These are phyloP conservation scores for Ganoderma multipileum DNA, from an alignment of 1,284 basidiomycete genomes.

Conservation along the genomic window DNA sequence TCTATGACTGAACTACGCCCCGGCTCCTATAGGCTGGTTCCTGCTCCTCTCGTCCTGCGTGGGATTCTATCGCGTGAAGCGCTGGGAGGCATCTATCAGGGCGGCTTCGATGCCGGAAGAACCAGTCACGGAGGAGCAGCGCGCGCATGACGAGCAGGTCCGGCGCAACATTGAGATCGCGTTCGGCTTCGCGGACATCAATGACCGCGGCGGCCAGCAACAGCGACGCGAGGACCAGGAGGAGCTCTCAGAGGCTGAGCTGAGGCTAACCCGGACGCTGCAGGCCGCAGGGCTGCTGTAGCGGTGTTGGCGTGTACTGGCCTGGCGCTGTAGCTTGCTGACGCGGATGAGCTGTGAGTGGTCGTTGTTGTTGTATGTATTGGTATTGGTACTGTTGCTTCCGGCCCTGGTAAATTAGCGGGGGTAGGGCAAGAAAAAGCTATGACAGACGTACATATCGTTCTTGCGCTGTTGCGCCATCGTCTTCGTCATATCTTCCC, in stretches of 20 bases:
- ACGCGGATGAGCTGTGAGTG: not conserved
- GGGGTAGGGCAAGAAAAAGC: not conserved
- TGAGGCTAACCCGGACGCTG: slow-evolving; percentile 56
- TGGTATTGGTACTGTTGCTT: not conserved
- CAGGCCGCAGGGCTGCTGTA: slow-evolving; percentile 59
- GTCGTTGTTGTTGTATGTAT: not conserved
- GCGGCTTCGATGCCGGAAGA: slow-evolving; percentile 44
- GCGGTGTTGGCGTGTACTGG: not conserved
- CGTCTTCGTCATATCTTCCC: not conserved
- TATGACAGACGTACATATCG: not conserved
- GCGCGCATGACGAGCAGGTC: slow-evolving; percentile 53
- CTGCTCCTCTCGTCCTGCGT: slow-evolving; percentile 81
- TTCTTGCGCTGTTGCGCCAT: not conserved
- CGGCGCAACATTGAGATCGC: slow-evolving; percentile 55
- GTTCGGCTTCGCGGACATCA: slow-evolving; percentile 48
- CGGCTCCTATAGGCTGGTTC: slow-evolving; percentile 81
- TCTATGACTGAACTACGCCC: not conserved
- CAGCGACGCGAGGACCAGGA: slow-evolving; percentile 5
- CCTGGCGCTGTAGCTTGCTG: not conserved
- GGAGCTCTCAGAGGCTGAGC: slow-evolving; percentile 45
- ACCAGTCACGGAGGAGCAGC: slow-evolving; percentile 49
- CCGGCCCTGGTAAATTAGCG: not conserved
- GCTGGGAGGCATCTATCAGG: slow-evolving; percentile 74
- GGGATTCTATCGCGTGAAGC: slow-evolving; percentile 86
- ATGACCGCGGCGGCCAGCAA: slow-evolving; percentile 19